A percentile compares a stretch with the other conserved stretches of the same genome.
These are phyloP conservation scores for Naematelia encephala DNA, from an alignment of 768 basidiomycete species.

Conservation along the genomic window DNA sequence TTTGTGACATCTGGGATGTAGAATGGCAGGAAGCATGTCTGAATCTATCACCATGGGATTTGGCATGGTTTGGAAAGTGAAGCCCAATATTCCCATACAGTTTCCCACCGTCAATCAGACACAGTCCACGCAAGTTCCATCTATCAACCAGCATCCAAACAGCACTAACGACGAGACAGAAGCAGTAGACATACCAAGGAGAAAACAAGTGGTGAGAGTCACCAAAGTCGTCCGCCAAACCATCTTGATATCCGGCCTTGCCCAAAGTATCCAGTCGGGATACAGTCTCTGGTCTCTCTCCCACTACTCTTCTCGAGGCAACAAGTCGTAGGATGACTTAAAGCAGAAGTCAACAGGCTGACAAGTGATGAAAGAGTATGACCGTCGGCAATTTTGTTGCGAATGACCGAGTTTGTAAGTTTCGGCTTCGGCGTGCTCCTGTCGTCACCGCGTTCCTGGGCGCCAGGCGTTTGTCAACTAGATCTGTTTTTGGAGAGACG, in stretches of 20 bases:
- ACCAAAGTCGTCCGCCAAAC: slow-evolving; percentile 44
- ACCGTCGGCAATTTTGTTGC: too few relatives aligned
- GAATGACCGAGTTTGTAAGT: too few relatives aligned
- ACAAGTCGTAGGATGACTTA: too few relatives aligned
- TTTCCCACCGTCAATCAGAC: background rate
- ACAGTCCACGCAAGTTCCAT: background rate
- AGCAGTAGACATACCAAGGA: slow-evolving; percentile 32
- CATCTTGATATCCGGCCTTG: slow-evolving; percentile 18
- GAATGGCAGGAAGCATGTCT: background rate
- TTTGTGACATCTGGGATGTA: too few relatives aligned
- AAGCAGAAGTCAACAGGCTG: too few relatives aligned
- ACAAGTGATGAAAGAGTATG: too few relatives aligned
- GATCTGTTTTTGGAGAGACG: too few relatives aligned
- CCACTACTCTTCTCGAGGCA: too few relatives aligned
- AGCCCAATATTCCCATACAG: background rate
- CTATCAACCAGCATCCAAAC: background rate
- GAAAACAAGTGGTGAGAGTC: slow-evolving; percentile 45
- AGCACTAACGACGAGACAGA: background rate
- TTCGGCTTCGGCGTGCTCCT: too few relatives aligned
- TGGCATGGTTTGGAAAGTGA: background rate
- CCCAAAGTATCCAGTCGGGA: background rate
- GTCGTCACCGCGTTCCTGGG: too few relatives aligned
- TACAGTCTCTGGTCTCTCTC: background rate
- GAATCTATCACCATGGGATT: background rate
- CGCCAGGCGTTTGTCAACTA: too few relatives aligned